phyloP scores from a whole-genome alignment of 2,329 filamentous ascomycete species.

The Juglanconis oblonga region DNA sequence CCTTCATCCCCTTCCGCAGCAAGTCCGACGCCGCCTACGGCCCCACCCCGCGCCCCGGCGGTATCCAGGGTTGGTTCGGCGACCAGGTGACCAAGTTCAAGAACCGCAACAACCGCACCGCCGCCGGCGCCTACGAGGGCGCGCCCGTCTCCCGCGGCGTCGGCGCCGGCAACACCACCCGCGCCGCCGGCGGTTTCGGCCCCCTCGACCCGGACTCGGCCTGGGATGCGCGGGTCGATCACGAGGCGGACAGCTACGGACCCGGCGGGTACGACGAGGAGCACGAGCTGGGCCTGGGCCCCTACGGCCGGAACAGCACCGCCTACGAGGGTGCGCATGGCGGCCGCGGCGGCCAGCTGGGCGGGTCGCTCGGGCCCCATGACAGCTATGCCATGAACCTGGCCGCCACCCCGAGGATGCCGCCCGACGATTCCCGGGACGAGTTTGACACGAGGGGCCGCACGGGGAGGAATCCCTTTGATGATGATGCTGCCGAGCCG shows the following conservation, averaged over 20 bases:
- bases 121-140: constrained; percentile 69
- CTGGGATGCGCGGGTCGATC: constrained; percentile 78
- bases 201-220: constrained; percentile 79
- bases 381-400: constrained; percentile 49
- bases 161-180: constrained; percentile 26
- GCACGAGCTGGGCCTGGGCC: constrained; percentile 62
- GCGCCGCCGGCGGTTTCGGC: constrained; percentile 54
- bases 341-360: constrained; percentile 25
- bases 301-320: constrained; percentile 31
- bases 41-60: constrained; percentile 54
- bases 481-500: constrained; percentile 59
- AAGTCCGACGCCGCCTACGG: constrained; percentile 40
- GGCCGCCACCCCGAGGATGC: constrained; percentile 33
- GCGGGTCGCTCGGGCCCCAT: constrained; percentile 22
- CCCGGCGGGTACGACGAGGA: constrained; percentile 69
- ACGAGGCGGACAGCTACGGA: constrained; percentile 65
- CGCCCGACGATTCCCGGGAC: constrained; percentile 19
- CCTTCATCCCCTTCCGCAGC: constrained; percentile 69
- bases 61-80: constrained; percentile 70
- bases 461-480: constrained; percentile 62
- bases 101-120: constrained; percentile 63
- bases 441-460: constrained; percentile 36
- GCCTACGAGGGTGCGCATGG: constrained; percentile 35
- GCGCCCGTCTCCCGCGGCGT: constrained; percentile 38
- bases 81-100: constrained; percentile 62